Evolutionary conservation across 2,329 filamentous ascomycete genomes (phyloP), one percentile per base, ranked within the genome.

Genomic region (Clonostachys rhizophaga): DNA sequence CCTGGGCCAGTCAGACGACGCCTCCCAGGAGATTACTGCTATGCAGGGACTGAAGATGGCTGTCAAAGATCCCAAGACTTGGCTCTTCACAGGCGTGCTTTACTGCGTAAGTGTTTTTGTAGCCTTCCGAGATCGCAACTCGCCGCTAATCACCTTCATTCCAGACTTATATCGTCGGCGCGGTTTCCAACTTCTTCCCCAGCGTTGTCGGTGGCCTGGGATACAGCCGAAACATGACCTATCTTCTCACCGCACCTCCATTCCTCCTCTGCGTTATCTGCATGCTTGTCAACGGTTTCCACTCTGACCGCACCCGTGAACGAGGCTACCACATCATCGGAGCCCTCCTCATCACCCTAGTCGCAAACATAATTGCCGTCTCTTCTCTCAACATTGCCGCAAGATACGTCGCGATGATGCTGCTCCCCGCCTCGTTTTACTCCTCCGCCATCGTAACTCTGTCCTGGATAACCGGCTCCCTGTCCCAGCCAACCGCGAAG

Each of bases 401-500:
- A 4, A 20, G 47, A 11, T 47, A 49, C 33, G 41, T 35, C 17
- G 43, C 46, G 7, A 40, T 42, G n/a, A 48, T 48, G 18, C 33
- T 46, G 20, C 43, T 50, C 33, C 48, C 48, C 37, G 46, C 36
- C 17, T 41, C 35, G 46, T 46, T 49, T 36, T 49, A 49, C 47
- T 42, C 47, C 16, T 37, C 47, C 12, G 47, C 24, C 9, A 30
- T 30, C 24, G 24, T 30, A 9, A 10, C 62, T 58, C 69, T 88
- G 5, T 76, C 83, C 5, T 92, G 87, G 87, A 89, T 91, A 52
- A 81, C 77, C 40, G 88, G 86, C 59, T 84, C 83, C 1, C 74
- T 91, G 46, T 86, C 87, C 1, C 78, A 86, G 7, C 87, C 87
- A 5, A 84, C 53, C 3, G 53, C 52, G 35, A 54, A 54, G 45